phyloP scores from a whole-genome alignment of 2,329 filamentous ascomycete genomes.

The Alternaria solani region DNA sequence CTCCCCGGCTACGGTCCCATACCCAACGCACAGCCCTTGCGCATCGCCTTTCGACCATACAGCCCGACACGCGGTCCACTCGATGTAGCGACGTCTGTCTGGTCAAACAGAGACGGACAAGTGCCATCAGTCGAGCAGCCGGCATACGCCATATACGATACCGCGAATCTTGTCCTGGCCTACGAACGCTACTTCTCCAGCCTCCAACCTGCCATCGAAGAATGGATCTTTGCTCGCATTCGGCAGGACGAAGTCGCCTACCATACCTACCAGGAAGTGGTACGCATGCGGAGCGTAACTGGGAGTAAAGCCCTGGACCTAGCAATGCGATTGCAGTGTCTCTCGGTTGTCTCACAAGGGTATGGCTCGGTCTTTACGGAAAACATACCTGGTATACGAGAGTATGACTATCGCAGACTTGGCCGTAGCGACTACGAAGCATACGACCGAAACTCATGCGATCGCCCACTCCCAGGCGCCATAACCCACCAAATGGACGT shows the following conservation, averaged over 20 bases:
- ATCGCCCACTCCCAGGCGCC: slow-evolving; percentile 45
- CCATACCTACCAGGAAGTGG: slow-evolving; percentile 44
- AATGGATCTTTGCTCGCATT: slow-evolving; percentile 43
- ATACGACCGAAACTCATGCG: slow-evolving; percentile 44
- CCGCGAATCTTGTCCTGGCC: slow-evolving; percentile 33
- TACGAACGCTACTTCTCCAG: slow-evolving; percentile 42
- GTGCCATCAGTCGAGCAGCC: slow-evolving; percentile 40
- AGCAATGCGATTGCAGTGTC: slow-evolving; percentile 45
- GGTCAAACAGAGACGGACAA: slow-evolving; percentile 41
- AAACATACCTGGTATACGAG: slow-evolving; percentile 43
- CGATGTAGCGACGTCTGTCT: slow-evolving; percentile 42
- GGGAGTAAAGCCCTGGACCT: slow-evolving; percentile 38
- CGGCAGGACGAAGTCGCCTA: slow-evolving; percentile 39
- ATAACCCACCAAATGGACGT: slow-evolving; percentile 51
- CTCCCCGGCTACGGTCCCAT: slow-evolving; percentile 46
- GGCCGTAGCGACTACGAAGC: slow-evolving; percentile 47
- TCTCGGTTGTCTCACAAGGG: slow-evolving; percentile 49
- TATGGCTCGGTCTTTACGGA: slow-evolving; percentile 47
- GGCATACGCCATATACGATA: slow-evolving; percentile 48
- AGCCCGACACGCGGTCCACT: slow-evolving; percentile 35
- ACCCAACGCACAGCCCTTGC: slow-evolving; percentile 32
- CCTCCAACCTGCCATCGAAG: slow-evolving; percentile 40
- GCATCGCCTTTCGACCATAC: slow-evolving; percentile 40
- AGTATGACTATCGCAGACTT: slow-evolving; percentile 41
- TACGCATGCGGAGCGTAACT: slow-evolving; percentile 36